Evolutionary conservation across 257 asterid species (phyloP).

Genomic region (Fraxinus pennsylvanica): DNA sequence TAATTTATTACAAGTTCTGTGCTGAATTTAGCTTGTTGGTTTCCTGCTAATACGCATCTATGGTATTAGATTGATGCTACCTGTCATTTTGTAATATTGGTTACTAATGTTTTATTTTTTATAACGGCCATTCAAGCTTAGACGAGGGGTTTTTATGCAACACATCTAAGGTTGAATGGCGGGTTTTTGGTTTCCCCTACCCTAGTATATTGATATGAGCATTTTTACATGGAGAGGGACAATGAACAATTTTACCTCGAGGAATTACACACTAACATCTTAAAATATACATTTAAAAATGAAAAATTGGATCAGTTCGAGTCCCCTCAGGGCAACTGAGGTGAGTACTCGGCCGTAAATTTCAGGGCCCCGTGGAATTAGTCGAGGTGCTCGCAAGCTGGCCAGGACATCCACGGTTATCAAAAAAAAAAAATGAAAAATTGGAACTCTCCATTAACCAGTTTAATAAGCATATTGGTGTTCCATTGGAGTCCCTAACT

Average conservation of each 20-base stretch:
- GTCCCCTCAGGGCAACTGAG: too few species aligned
- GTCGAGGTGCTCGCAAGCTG: too few species aligned
- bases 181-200: background rate
- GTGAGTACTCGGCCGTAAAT: too few species aligned
- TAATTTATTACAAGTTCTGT: background rate
- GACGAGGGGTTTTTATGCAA: background rate
- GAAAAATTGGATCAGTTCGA: too few species aligned
- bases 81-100: background rate
- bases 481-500: too few species aligned
- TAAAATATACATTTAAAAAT: too few species aligned
- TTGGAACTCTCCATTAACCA: background rate
- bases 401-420: too few species aligned
- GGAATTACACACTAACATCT: too few species aligned
- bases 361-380: too few species aligned
- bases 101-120: too few species aligned
- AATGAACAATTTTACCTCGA: background rate
- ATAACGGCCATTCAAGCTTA: background rate
- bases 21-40: background rate
- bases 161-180: background rate
- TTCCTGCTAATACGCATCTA: background rate
- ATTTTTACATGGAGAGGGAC: background rate
- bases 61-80: background rate
- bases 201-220: background rate
- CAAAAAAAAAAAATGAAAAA: too few species aligned
- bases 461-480: background rate